phyloP scores from a whole-genome alignment of 1,139 yeast species.

The Yamadazyma mexicana region DNA sequence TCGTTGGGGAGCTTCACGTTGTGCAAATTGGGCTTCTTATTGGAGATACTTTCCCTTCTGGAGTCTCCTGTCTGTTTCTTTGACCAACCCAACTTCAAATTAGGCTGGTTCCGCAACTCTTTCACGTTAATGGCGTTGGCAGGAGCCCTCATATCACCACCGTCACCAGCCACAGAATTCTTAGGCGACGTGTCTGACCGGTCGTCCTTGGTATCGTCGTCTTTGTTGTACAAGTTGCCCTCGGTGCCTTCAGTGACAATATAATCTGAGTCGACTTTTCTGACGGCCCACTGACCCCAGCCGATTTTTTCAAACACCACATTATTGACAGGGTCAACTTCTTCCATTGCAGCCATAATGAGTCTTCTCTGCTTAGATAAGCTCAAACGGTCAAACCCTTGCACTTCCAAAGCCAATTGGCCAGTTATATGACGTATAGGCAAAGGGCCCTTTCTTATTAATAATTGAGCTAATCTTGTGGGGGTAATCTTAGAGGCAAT shows the following conservation, averaged over 20 bases:
- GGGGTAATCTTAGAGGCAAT: constrained; percentile 89
- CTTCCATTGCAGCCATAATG: constrained; percentile 86
- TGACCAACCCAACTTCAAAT: constrained; percentile 47
- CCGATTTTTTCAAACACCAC: constrained; percentile 90
- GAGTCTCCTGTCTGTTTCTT: constrained; percentile 26
- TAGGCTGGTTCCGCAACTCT: constrained; percentile 41
- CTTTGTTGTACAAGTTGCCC: constrained; percentile 6
- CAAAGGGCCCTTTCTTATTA: constrained; percentile 77
- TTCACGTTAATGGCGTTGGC: constrained; percentile 34
- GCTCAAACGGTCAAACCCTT: constrained; percentile 76
- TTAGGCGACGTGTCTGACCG: neutral
- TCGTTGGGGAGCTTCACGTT: constrained; percentile 47
- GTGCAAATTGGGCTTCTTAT: constrained; percentile 45
- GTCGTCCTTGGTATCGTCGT: constrained; percentile 23
- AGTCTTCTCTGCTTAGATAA: constrained; percentile 86
- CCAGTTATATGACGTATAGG: constrained; percentile 89
- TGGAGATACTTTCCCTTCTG: constrained; percentile 60
- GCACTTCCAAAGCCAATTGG: constrained; percentile 72
- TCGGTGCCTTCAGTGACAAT: constrained; percentile 50
- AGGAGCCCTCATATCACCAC: constrained; percentile 8
- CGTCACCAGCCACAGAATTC: too few relatives aligned
- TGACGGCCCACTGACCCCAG: constrained; percentile 98
- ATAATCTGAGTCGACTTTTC: constrained; percentile 50
- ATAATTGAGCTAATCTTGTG: constrained; percentile 66
- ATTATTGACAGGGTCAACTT: constrained; percentile 53